phyloP scores from a whole-genome alignment of 768 basidiomycete genomes.

The Auricularia cornea region DNA sequence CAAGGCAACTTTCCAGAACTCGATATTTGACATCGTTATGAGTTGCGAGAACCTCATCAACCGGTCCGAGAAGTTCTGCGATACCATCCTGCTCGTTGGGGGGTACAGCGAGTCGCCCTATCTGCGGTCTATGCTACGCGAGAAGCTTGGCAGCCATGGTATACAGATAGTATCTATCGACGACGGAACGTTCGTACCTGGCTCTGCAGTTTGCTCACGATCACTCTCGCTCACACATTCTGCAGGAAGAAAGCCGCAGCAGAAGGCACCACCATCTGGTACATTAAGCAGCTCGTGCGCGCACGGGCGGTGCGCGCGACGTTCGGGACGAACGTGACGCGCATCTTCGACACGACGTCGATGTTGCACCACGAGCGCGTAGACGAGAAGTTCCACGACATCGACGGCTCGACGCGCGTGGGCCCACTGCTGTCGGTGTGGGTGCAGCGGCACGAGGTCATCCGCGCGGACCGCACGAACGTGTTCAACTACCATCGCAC shows the following conservation, averaged over 20 bases:
- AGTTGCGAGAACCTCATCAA: not conserved
- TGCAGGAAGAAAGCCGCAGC: not conserved
- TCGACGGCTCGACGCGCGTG: not conserved
- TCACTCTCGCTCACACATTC: too few species aligned
- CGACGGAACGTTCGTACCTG: not conserved
- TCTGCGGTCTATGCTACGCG: not conserved
- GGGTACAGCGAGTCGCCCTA: not conserved
- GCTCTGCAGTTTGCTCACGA: too few species aligned
- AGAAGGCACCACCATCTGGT: conserved; percentile 4
- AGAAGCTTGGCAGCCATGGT: not conserved
- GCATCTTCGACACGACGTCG: not conserved
- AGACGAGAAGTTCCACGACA: not conserved
- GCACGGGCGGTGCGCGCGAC: not conserved
- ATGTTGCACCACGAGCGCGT: not conserved
- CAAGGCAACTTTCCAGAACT: not conserved
- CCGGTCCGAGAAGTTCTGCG: not conserved
- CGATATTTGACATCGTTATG: not conserved
- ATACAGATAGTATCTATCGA: not conserved
- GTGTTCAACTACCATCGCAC: not conserved
- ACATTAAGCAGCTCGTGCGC: conserved; percentile 1
- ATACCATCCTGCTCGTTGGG: not conserved
- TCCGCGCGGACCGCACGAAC: not conserved
- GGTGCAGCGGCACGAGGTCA: not conserved
- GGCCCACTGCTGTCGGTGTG: not conserved
- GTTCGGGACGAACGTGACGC: not conserved